Percentiles rank a stretch among this genome's conserved stretches.
These are phyloP conservation scores for Calonectria hawksworthii DNA, from an alignment of 2,329 filamentous ascomycete species.

Conservation along the genomic window DNA sequence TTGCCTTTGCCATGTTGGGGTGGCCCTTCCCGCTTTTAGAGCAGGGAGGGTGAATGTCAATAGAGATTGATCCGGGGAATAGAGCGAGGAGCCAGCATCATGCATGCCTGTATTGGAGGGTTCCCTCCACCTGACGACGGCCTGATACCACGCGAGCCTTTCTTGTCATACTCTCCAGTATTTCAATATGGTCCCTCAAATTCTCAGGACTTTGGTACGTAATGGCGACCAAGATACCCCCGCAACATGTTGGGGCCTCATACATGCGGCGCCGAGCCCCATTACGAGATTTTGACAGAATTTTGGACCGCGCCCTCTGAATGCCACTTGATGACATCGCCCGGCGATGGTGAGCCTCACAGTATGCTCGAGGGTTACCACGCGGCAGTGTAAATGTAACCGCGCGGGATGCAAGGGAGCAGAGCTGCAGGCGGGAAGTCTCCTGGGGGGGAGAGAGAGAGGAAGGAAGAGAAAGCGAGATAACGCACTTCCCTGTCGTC, in stretches of 20 bases:
- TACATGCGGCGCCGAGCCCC: constrained; percentile 9
- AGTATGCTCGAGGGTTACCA: not conserved
- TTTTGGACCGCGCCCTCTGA: constrained; percentile 11
- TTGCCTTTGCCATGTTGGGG: not conserved
- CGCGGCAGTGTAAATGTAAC: not conserved
- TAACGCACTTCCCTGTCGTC: constrained; percentile 18
- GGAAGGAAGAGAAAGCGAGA: constrained; percentile 16
- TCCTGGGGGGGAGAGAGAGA: not conserved
- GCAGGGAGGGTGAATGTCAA: not conserved
- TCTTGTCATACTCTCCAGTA: not conserved
- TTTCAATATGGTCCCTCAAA: not conserved
- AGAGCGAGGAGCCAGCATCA: constrained; percentile 17
- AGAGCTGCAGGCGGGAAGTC: not conserved
- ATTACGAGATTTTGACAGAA: constrained; percentile 27
- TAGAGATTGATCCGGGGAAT: not conserved
- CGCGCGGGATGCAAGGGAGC: not conserved
- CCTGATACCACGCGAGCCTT: constrained; percentile 2
- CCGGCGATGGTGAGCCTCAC: constrained; percentile 15
- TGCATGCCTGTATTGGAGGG: not conserved
- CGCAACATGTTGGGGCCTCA: not conserved
- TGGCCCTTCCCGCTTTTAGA: not conserved
- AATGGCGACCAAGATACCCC: not conserved
- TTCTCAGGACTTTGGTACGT: constrained; percentile 8
- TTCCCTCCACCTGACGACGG: not conserved
- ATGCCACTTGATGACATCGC: constrained; percentile 8